Evolutionary conservation across 345 rosid genomes (phyloP).

Genomic region (Psidium guajava): DNA sequence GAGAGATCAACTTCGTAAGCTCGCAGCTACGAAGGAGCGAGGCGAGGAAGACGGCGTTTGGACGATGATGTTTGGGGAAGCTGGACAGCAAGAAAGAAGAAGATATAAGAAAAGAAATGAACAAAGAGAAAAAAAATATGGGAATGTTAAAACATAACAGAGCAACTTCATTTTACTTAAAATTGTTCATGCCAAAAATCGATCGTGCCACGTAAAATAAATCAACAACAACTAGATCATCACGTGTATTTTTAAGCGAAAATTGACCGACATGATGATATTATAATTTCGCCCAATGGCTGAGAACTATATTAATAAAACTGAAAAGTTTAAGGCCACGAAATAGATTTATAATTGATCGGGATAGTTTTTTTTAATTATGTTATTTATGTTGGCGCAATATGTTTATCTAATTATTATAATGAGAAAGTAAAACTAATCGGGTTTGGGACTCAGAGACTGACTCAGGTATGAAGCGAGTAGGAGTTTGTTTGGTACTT

Average conservation of each 20-base stretch:
- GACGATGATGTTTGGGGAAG: background rate
- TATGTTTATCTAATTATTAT: too few species aligned
- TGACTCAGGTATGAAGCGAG: too few species aligned
- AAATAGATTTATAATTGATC: too few species aligned
- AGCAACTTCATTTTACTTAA: background rate
- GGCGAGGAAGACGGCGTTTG: background rate
- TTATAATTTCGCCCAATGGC: accelerated
- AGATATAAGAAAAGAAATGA: background rate
- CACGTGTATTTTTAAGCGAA: background rate
- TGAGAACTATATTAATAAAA: background rate
- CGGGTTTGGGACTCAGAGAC: too few species aligned
- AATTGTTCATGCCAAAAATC: background rate
- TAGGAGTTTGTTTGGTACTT: too few species aligned
- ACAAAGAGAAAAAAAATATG: background rate
- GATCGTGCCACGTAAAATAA: background rate
- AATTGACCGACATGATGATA: background rate
- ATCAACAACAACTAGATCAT: too few species aligned
- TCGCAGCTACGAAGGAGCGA: background rate
- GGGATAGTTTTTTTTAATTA: too few species aligned
- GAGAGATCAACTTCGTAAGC: background rate
- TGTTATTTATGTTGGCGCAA: too few species aligned
- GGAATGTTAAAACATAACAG: too few species aligned
- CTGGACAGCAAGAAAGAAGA: background rate
- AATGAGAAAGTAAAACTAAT: background rate
- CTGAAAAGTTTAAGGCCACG: background rate